Conservation (phyloP, 129 eudicot species). For the Arctium minus region DNA sequence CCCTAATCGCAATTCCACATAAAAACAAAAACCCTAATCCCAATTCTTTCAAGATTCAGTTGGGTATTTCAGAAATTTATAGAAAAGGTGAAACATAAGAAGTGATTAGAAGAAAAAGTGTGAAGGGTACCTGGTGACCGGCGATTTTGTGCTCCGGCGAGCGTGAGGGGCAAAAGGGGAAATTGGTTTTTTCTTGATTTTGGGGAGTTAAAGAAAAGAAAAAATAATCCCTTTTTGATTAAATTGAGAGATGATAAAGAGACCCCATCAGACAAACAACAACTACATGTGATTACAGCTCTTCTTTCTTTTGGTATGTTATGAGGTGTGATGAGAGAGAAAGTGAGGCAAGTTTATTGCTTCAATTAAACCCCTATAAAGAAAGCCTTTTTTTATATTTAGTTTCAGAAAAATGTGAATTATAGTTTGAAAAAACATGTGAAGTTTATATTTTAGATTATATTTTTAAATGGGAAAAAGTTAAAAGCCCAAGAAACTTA, state of each 20-base stretch:
- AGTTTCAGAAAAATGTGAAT: not conserved
- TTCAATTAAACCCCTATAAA: not conserved
- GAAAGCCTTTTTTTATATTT: not conserved
- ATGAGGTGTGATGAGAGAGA: constrained; percentile 35
- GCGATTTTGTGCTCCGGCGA: constrained; percentile 21
- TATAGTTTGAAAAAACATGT: not conserved
- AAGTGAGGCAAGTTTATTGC: constrained; percentile 7
- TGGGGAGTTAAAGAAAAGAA: constrained; percentile 12
- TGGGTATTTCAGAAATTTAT: constrained; percentile 1
- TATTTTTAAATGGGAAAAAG: not conserved
- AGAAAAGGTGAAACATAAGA: not conserved
- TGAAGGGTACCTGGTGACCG: constrained; percentile 19
- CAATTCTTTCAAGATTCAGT: not conserved
- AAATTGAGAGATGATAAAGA: constrained; percentile 51
- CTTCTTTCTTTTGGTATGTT: constrained; percentile 41
- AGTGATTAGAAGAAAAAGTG: not conserved
- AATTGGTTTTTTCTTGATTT: not conserved
- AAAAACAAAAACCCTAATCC: constrained; percentile 17
- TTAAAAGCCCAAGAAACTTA: no score
- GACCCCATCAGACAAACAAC: constrained; percentile 55
- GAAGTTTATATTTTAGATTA: not conserved
- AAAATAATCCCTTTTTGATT: constrained; percentile 14
- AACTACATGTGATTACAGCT: constrained; percentile 90
- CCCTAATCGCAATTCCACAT: not conserved
- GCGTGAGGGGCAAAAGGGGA: constrained; percentile 22